phyloP scores from a whole-genome alignment of 768 basidiomycete species.

The Mycena sanguinolenta region DNA sequence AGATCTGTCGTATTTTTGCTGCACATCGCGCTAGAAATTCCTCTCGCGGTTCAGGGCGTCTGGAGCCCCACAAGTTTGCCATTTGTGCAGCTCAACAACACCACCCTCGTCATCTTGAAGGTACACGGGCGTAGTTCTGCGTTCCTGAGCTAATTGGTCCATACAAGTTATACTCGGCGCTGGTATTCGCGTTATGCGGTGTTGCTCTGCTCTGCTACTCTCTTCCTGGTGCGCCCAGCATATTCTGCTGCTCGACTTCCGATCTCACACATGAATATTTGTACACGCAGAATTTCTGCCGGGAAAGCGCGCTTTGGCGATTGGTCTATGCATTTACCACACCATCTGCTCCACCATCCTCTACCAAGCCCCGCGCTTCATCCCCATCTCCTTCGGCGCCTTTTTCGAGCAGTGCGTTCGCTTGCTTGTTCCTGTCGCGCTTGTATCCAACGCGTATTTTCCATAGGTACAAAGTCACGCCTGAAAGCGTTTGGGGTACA shows the following conservation, averaged over 20 bases:
- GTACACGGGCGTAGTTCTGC: slow-evolving; percentile 49
- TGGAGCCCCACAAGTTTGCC: slow-evolving; percentile 74
- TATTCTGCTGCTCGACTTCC: not conserved
- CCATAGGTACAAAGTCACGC: slow-evolving; percentile 71
- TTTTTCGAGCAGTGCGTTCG: slow-evolving; percentile 71
- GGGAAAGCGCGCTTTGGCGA: slow-evolving; percentile 86
- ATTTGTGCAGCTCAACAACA: slow-evolving; percentile 87
- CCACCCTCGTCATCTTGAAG: slow-evolving; percentile 81
- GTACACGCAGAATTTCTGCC: slow-evolving; percentile 77
- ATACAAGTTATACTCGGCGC: slow-evolving; percentile 70
- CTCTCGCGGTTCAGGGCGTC: slow-evolving; percentile 82
- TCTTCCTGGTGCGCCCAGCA: slow-evolving; percentile 71
- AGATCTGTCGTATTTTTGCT: slow-evolving; percentile 81
- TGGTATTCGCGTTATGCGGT: slow-evolving; percentile 73
- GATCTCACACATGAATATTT: not conserved
- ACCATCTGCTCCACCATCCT: slow-evolving; percentile 79
- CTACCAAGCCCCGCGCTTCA: slow-evolving; percentile 83
- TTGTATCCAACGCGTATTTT: slow-evolving; percentile 15
- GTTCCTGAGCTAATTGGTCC: not conserved
- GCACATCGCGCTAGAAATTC: slow-evolving; percentile 84
- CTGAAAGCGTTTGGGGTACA: slow-evolving; percentile 80
- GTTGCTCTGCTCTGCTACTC: slow-evolving; percentile 73
- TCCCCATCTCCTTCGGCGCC: slow-evolving; percentile 78
- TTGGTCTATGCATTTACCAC: slow-evolving; percentile 84
- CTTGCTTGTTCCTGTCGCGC: not conserved